Percentiles rank a stretch among this genome's conserved stretches.
Evolutionary conservation across 176 grass and related monocot genomes (phyloP).

Genomic region (Puya raimondii): DNA sequence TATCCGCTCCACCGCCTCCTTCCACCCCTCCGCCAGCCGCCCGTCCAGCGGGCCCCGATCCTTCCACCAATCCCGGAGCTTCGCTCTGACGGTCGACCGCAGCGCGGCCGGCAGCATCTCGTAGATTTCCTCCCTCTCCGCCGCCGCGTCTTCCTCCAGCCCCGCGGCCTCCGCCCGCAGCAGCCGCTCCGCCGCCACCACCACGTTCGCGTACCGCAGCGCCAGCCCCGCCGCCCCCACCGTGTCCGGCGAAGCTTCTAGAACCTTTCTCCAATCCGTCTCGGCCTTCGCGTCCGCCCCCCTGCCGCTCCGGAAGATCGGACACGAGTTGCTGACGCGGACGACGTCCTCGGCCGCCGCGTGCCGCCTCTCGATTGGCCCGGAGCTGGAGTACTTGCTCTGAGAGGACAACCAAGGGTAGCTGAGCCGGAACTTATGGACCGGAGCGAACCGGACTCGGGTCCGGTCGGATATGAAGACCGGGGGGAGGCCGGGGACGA

Average conservation of each 20-base stretch:
- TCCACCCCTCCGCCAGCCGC: constrained; percentile 69
- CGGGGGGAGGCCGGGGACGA: constrained; percentile 29
- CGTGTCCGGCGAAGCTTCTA: constrained; percentile 35
- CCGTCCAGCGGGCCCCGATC: constrained; percentile 55
- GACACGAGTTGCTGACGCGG: constrained; percentile 52
- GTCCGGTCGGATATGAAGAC: constrained; percentile 20
- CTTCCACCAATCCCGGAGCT: constrained; percentile 86
- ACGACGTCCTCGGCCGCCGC: constrained; percentile 19
- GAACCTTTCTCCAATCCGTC: constrained; percentile 43
- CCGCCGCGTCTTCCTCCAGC: constrained; percentile 41
- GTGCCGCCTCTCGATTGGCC: constrained; percentile 46
- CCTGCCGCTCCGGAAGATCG: constrained; percentile 34
- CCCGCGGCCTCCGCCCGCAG: constrained; percentile 51
- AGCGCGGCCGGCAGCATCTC: constrained; percentile 76
- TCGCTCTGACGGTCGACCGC: constrained; percentile 50
- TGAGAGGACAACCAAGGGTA: constrained; percentile 8
- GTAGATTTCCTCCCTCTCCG: constrained; percentile 69
- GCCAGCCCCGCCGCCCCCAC: constrained; percentile 65
- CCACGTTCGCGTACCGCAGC: constrained; percentile 70
- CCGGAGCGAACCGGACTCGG: constrained; percentile 16
- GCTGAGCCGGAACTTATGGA: constrained; percentile 28
- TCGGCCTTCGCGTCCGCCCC: constrained; percentile 4
- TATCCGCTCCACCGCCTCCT: constrained; percentile 52
- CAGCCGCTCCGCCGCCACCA: constrained; percentile 58
- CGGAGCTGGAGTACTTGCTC: constrained; percentile 36